These are phyloP conservation scores for Vigna reflexopilosa DNA, from an alignment of 306 rosid species.

Conservation along the genomic window DNA sequence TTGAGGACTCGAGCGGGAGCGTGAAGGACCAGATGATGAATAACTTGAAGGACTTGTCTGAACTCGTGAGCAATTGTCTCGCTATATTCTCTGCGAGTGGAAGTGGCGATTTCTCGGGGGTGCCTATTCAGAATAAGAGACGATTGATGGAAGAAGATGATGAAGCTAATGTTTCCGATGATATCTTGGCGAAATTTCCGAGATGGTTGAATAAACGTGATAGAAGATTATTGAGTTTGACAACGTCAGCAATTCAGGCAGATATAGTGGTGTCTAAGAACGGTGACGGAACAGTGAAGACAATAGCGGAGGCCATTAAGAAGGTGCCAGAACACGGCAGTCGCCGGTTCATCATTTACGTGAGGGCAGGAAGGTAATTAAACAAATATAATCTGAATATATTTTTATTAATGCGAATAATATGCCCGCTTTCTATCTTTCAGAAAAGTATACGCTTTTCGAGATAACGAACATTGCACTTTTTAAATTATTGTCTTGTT, in stretches of 20 bases:
- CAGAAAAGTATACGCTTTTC: conserved; percentile 19
- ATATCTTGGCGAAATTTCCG: conserved; percentile 62
- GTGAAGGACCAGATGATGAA: conserved; percentile 58
- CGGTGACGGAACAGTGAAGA: conserved; percentile 67
- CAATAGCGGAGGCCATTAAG: conserved; percentile 79
- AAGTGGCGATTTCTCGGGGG: conserved; percentile 64
- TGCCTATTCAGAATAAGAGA: conserved; percentile 77
- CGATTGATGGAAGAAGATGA: conserved; percentile 50
- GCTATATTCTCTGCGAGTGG: conserved; percentile 66
- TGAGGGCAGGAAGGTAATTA: conserved; percentile 92
- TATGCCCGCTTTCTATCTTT: neutral
- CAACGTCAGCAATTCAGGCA: conserved; percentile 69
- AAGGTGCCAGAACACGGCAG: conserved; percentile 66
- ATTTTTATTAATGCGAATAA: neutral
- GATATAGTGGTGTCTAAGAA: conserved; percentile 71
- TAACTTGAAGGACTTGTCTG: conserved; percentile 68
- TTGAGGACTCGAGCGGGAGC: conserved; percentile 52
- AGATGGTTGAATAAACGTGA: conserved; percentile 71
- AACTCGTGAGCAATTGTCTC: conserved; percentile 79
- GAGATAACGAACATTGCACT: conserved; percentile 40
- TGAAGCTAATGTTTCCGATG: neutral
- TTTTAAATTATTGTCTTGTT: conserved; percentile 25
- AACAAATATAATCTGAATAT: neutral
- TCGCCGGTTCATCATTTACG: conserved; percentile 71
- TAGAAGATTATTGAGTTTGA: conserved; percentile 65